Base-by-base conservation (phyloP, 202 grass and related monocot species). In the Zoysia matrella region DNA sequence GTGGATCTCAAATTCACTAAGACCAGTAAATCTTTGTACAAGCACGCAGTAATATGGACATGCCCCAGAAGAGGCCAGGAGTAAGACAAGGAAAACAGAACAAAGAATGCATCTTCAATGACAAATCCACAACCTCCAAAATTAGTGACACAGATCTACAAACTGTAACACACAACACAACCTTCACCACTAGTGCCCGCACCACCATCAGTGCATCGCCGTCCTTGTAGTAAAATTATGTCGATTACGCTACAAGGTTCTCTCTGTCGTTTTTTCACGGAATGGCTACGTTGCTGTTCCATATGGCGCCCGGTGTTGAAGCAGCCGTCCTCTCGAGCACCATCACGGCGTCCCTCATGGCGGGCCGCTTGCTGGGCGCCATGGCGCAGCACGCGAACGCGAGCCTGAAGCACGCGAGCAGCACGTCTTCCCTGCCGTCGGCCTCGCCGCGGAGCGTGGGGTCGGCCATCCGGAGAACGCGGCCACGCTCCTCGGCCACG, bases 401-500 rank as follows among this genome's bases (percentile, higher is more conserved):
- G 46, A 99, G 86, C 82, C 89, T 91, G 86, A 99, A 99, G 88
- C 93, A 94, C 18, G 76, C 82, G 0, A 96, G 72, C 80, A 99
- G 71, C 2, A 77, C 75, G 68, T 95, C 96, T 82, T 96, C 96
- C 76, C 83, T 80, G 50, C 93, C 91, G 3, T 85, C 95, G 8
- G 80, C 85, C 85, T 94, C 96, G 66, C 85, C 81, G 36, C 96
- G 82, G 47, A 99, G 77, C 54, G 93, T 82, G 6, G 91, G 91
- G 60, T 99, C 96, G 4, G 87, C 89, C 93, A 99, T 99, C 51
- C 96, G 80, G 40, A 96, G 86, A 76, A 94, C 61, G 40, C 96
- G 84, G 36, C 82, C 89, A 14, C 60, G 82, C 78, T 96, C 96
- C 40, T 92, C 93, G 6, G 79, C 82, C 15, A 83, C 86, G 45